phyloP scores from a whole-genome alignment of 305 asterid species.

The Fraxinus albicans region DNA sequence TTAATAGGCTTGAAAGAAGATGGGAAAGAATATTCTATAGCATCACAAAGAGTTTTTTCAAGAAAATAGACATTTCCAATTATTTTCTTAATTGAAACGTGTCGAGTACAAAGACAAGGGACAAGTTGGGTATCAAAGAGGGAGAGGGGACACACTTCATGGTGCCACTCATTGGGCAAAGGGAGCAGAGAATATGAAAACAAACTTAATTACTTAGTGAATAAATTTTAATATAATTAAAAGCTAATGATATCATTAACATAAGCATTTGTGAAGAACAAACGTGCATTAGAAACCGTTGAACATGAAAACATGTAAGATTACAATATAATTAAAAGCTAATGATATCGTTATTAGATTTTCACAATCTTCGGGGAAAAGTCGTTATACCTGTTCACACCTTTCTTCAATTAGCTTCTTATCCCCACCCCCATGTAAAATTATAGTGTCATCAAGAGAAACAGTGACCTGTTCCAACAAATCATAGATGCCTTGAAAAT shows the following conservation, averaged over 20 bases:
- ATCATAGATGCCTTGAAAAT: constrained; percentile 20
- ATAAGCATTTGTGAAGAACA: background rate
- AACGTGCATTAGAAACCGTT: background rate
- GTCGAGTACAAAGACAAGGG: background rate
- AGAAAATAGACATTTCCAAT: background rate
- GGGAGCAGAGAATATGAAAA: background rate
- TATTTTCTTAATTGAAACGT: background rate
- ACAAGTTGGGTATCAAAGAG: background rate
- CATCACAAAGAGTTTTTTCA: background rate
- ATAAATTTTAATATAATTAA: background rate
- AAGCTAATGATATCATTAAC: too few species aligned
- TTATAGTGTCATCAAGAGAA: constrained; percentile 78
- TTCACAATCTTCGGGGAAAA: constrained; percentile 3
- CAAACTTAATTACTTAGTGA: background rate
- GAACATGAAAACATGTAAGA: background rate
- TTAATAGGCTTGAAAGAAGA: background rate
- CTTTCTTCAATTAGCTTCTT: constrained; percentile 89
- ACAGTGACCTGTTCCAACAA: constrained; percentile 62
- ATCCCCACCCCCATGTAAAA: constrained; percentile 85
- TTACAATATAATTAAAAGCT: background rate
- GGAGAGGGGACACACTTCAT: background rate
- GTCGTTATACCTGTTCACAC: constrained; percentile 72
- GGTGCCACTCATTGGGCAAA: background rate
- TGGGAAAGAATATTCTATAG: background rate
- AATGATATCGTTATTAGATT: background rate